A percentile compares a stretch with the other conserved stretches of the same genome.
Evolutionary conservation across 176 grass and related monocot genomes (phyloP).

Genomic region (Oryza meridionalis): DNA sequence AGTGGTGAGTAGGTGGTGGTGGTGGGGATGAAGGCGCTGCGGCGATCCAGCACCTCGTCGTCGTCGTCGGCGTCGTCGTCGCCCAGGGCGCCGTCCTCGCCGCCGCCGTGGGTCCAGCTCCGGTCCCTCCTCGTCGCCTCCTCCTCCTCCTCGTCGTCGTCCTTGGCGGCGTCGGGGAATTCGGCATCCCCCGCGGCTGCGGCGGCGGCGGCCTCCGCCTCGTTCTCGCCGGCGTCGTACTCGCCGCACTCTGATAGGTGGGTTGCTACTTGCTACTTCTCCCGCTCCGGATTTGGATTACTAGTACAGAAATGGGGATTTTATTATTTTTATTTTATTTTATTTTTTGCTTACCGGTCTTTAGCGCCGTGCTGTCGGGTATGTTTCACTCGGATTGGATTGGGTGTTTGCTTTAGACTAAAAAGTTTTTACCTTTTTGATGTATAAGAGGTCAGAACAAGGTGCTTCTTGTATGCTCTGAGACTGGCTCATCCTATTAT

Average conservation of each 20-base stretch:
- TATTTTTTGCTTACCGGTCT: neutral
- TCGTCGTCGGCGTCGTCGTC: constrained; percentile 49
- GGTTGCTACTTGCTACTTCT: neutral
- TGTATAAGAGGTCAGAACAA: neutral
- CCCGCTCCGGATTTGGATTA: constrained; percentile 12
- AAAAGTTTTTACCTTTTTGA: neutral
- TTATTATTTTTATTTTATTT: neutral
- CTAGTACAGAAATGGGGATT: constrained; percentile 35
- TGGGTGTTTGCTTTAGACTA: constrained; percentile 17
- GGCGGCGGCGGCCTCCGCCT: constrained; percentile 33
- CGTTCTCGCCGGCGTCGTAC: constrained; percentile 45
- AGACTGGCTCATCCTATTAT: neutral
- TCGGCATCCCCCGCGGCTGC: constrained; percentile 23
- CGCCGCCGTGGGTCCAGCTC: constrained; percentile 70
- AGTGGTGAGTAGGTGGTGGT: neutral
- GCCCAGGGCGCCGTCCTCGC: constrained; percentile 36
- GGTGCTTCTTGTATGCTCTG: constrained; percentile 9
- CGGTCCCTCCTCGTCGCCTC: constrained; percentile 65
- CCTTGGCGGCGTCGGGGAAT: constrained; percentile 28
- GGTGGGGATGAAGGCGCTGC: constrained; percentile 68
- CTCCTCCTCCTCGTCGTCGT: constrained; percentile 45
- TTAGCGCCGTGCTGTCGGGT: neutral
- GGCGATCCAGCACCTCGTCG: constrained; percentile 68
- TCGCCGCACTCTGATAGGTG: constrained; percentile 64
- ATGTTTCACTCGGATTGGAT: neutral